Evolutionary conservation across 139 green algal species (phyloP), one percentile per base, ranked within the genome.

Genomic region (Chlorella vulgaris): DNA sequence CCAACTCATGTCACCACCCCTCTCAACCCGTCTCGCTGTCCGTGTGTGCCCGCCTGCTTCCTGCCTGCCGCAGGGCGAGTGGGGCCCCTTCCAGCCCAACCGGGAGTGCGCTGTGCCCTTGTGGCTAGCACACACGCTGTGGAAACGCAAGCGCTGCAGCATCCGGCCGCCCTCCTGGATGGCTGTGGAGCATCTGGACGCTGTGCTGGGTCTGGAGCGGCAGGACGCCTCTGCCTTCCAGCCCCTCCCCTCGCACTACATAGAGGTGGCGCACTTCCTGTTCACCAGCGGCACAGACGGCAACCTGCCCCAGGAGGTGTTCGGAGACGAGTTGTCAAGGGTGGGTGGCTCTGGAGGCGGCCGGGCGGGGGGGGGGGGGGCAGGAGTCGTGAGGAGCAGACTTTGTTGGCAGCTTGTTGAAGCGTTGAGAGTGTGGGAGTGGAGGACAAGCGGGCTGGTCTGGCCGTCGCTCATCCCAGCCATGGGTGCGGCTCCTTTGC

Each of bases 101-200:
- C 87, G 89, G 0, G 88, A 86, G 13, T 81, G 89, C 3, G 69
- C 92, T 0, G 94, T 98, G 51, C 94, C 94, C 0, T 75, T 97
- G 18, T 98, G 94, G 94, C 79, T 98, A 36, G 94, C 94, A 2
- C 60, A 95, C 4, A 82, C 89, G 22, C 87, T 98, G n/a, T 86
- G 91, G 51, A 92, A 93, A 65, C 85, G 92, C 22, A 91, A 90
- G 31, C 93, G 92, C 40, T 96, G 92, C 75, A 84, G 81, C 22
- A 93, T 98, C n/a, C 81, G 91, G 55, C 69, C 86, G 21, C 94
- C 94, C 26, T 82, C 74, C 0, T 98, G 94, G 94, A 91, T 98
- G 78, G 67, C 67, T 4, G 42, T 76, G 2, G 86, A 91, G 0
- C 68, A 83, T 33, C 75, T 97, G 10, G 66, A 90, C 69, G 76